Base-by-base conservation (phyloP, 306 rosid species). In the Ziziphus jujuba region DNA sequence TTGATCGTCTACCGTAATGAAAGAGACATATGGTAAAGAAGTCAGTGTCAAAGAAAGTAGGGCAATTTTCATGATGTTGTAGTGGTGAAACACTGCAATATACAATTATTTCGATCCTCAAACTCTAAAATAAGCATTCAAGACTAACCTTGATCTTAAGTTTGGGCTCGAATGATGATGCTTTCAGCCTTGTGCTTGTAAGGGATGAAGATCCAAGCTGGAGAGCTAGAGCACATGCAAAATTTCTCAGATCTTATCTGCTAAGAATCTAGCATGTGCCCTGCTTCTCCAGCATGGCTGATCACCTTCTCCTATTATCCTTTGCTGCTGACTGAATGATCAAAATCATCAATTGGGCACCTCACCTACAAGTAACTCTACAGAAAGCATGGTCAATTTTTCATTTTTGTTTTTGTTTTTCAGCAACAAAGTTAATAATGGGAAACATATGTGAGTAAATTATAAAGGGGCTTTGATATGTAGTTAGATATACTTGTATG, bases 281-380 rank as follows among this genome's bases (percentile, higher is more conserved):
- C 93, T 91, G 97, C 89, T 84, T 91, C 92, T 91, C 93, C 93
- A 84, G 66, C 91, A 38, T 75, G 89, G 81, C 72, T 80, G 61
- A 56, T 9, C 48, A 9, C 71, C 72, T 82, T 78, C 68, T 84
- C 17, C 73, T 66, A 9, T 51, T n/a, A 12, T 22, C 63, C 23
- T 65, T 72, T 51, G 68, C 48, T 63, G 22, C 58, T 38, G 21
- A 25, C 72, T 12, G 48, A 61, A 66, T 36, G 54, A 19, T 63
- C 72, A 66, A 5, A 31, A 28, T 57, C 21, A 57, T 62, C 45
- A 19, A 1, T 44, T 13, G 28, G 24, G 16, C 40, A 3, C 53
- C 22, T 31, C 45, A 28, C 12, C 14, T 40, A 9, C 45, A 10
- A 40, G 40, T 6, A 36, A 36, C 9, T 36, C 10, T 40, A 4